These are phyloP conservation scores for Phytopythium vexans DNA, from an alignment of 352 stramenopile genomes.

Conservation along the genomic window DNA sequence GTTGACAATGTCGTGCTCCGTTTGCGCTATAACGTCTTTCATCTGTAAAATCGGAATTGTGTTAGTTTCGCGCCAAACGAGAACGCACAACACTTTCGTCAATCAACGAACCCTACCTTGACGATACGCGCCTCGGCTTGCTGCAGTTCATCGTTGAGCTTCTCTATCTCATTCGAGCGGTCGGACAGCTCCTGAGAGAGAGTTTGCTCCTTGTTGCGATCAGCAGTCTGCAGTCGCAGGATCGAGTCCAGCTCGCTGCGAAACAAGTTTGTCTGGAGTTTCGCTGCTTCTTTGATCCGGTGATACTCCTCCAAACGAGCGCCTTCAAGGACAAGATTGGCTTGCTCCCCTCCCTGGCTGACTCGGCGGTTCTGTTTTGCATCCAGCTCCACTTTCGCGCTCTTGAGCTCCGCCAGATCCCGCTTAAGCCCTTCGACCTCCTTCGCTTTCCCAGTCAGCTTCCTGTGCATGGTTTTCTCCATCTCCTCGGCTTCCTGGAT, in stretches of 20 bases:
- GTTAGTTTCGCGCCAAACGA: neutral
- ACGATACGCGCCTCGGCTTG: conserved; percentile 56
- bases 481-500: conserved; percentile 44
- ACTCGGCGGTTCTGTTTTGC: conserved; percentile 24
- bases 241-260: conserved; percentile 73
- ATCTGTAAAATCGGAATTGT: conserved; percentile 27
- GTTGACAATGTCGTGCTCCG: conserved; percentile 50
- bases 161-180: conserved; percentile 63
- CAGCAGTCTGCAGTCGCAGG: conserved; percentile 54
- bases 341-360: conserved; percentile 37
- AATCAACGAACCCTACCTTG: conserved; percentile 31
- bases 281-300: conserved; percentile 71
- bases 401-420: conserved; percentile 65
- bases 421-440: conserved; percentile 82
- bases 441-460: conserved; percentile 76
- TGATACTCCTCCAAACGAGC: conserved; percentile 78
- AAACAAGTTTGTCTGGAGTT: conserved; percentile 68
- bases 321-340: conserved; percentile 56
- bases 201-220: conserved; percentile 72
- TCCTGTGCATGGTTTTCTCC: conserved; percentile 61
- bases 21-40: conserved; percentile 62
- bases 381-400: conserved; percentile 56
- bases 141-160: conserved; percentile 58
- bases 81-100: neutral
- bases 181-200: conserved; percentile 69